Base-by-base conservation (phyloP, 352 stramenopile species). In the Phytopythium aichiense region DNA sequence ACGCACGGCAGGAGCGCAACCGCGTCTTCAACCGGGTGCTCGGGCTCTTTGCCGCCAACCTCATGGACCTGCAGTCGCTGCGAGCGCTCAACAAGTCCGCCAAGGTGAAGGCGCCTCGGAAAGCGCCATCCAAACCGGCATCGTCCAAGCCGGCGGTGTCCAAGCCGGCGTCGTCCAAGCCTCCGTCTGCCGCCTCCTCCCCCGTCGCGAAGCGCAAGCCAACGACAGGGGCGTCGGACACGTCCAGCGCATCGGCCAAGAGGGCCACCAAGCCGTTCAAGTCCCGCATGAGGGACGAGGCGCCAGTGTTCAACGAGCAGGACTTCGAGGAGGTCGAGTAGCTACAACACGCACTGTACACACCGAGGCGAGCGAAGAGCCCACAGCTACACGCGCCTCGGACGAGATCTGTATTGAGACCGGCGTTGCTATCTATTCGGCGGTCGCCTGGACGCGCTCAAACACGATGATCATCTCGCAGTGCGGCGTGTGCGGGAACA, bases 391-490 rank as follows among this genome's bases (percentile, higher is more conserved):
- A 23, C 40, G 40, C n/a, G 40, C n/a, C 40, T 46, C 16, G 20
- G 7, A 56, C 28, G 33, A 38, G 5, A 13, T 42, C 5, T 18
- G 51, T 23, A 57, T 25, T 43, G 30, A 57, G 30, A 31, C 15
- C 22, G 22, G 20, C 8, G 11, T 30, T 43, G 31, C 18, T 43
- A 18, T 30, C 43, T 61, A 61, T 49, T 72, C 68, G 37, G 53
- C 53, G 35, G 66, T 62, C n/a, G 58, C 45, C 59, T 81, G 76
- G 43, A 82, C 74, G 37, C 91, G 87, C 62, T 99, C 97, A 69
- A 99, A 99, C 9, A 98, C 92, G 68, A 99, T 97, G 45, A 99
- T 95, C 84, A 99, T 97, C 78, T 99, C 97, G 72, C 94, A 99
- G 81, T 99, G 97, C 33, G 84, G 81, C 18, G 97, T 99, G 67